Evolutionary conservation across 768 basidiomycete genomes (phyloP), one percentile per base, ranked within the genome.

Genomic region (Pleurotus platypus): DNA sequence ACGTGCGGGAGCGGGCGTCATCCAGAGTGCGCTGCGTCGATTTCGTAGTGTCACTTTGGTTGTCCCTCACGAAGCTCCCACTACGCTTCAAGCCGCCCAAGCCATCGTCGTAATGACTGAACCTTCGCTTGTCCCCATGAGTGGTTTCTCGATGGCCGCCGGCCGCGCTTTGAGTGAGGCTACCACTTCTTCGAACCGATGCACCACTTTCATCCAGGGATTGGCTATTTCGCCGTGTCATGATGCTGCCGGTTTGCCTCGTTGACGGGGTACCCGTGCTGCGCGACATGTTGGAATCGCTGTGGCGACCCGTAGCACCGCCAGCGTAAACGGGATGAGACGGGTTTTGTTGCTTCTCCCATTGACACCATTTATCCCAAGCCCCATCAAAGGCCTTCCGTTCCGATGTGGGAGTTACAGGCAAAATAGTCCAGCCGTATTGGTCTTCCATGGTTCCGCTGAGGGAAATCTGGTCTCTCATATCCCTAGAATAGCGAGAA

Each of bases 401-500:
- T 55, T 83, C 81, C 27, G 70, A 66, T 8, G 81, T 75, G 7
- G 74, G 70, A 22, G 74, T 65, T 0, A 74, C 69, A 11, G 73
- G 64, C 13, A 76, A 70, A 8, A 73, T 64, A 26, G 66, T 61
- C 82, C 86, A 85, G 45, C 71, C 69, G 58, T 85, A 80, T 3
- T 77, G 73, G 24, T 81, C 76, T 50, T 77, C 67, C 7, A 85
- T 68, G 3, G 75, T 72, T 56, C 67, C 64, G 30, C 75, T 74
- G 5, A 85, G 66, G 6, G 73, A 72, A 61, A 81, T 82, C 62
- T 79, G 77, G 60, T 86, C 82, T 60, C 78, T 73, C 86, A 88
- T 88, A 65, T 87, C 87, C 66, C 86, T 89, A 35, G 50, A 35
- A 35, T 48, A 18, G 59, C 46, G 60, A 43, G 13, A 35, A 4